Conservation (phyloP, 768 basidiomycete genomes). For the Asterophora parasitica region DNA sequence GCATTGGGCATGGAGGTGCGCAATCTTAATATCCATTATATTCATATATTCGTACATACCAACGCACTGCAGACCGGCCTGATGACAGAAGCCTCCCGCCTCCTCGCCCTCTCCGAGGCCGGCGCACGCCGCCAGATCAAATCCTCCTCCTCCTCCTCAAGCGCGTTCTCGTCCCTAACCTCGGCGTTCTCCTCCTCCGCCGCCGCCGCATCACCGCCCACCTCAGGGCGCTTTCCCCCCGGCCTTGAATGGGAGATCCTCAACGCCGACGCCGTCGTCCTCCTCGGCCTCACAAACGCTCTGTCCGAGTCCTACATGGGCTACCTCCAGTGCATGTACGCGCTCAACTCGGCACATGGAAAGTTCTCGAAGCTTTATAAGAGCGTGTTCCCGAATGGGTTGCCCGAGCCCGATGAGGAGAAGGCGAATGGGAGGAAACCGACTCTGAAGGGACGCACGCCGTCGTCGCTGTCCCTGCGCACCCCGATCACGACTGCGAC, state of each 20-base stretch:
- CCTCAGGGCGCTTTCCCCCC: conserved; percentile 42
- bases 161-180: too few relatives aligned
- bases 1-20: conserved; percentile 77
- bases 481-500: conserved; percentile 12
- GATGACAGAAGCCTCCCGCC: conserved; percentile 57
- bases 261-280: conserved; percentile 65
- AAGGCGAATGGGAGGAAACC: too few relatives aligned
- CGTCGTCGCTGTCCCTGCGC: conserved; percentile 24
- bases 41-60: too few relatives aligned
- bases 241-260: conserved; percentile 77
- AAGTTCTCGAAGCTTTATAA: conserved; percentile 73
- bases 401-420: conserved; percentile 24
- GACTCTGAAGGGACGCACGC: too few relatives aligned
- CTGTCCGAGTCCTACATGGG: conserved; percentile 77
- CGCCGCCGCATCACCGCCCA: conserved; percentile 20
- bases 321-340: conserved; percentile 65
- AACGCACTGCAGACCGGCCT: conserved; percentile 39
- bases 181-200: too few relatives aligned
- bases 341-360: conserved; percentile 59
- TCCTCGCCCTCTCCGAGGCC: conserved; percentile 55
- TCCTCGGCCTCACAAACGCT: conserved; percentile 68
- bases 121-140: conserved; percentile 50
- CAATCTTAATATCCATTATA: too few relatives aligned
- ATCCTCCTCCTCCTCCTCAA: conserved; percentile 14
- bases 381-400: conserved; percentile 58